Conservation (phyloP, 208 protist genomes). For the Zelonia costaricensis region DNA sequence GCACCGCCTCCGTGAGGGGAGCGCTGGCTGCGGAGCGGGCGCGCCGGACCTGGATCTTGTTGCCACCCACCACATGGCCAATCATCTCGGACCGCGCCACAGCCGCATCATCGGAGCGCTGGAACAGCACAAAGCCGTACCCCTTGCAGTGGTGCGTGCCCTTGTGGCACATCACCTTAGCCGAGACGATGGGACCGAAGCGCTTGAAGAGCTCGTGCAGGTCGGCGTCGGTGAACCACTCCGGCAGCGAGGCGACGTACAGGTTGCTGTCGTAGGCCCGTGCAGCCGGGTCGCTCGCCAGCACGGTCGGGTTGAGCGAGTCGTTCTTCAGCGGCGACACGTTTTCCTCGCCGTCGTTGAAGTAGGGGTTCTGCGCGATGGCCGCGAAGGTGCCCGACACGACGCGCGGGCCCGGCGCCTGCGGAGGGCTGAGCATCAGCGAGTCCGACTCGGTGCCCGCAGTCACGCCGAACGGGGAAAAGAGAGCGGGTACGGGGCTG, state of each 20-base stretch:
- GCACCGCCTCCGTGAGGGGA: slow-evolving; percentile 21
- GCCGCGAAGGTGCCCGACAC: slow-evolving; percentile 7
- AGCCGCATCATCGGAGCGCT: slow-evolving; percentile 47
- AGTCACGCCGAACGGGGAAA: slow-evolving; percentile 11
- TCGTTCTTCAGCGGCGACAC: slow-evolving; percentile 31
- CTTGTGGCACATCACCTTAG: slow-evolving; percentile 76
- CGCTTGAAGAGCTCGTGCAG: slow-evolving; percentile 56
- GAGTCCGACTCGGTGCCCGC: slow-evolving; percentile 4
- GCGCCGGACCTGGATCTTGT: slow-evolving; percentile 70
- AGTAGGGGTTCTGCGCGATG: background rate
- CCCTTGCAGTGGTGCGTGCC: slow-evolving; percentile 60
- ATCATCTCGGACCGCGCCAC: slow-evolving; percentile 58
- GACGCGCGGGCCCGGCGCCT: slow-evolving; percentile 1
- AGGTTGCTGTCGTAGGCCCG: slow-evolving; percentile 56
- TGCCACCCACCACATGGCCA: slow-evolving; percentile 52
- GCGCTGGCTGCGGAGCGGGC: slow-evolving; percentile 42
- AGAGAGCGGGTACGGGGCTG: background rate
- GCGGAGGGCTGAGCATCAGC: slow-evolving; percentile 7
- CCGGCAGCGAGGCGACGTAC: slow-evolving; percentile 68
- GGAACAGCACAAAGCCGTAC: slow-evolving; percentile 82
- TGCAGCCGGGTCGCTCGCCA: slow-evolving; percentile 18
- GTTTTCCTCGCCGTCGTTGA: slow-evolving; percentile 19
- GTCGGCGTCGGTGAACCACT: slow-evolving; percentile 50
- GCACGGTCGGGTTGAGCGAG: slow-evolving; percentile 13
- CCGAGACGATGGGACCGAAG: slow-evolving; percentile 64